These are phyloP conservation scores for Suillus paluster DNA, from an alignment of 768 basidiomycete species.

Conservation along the genomic window DNA sequence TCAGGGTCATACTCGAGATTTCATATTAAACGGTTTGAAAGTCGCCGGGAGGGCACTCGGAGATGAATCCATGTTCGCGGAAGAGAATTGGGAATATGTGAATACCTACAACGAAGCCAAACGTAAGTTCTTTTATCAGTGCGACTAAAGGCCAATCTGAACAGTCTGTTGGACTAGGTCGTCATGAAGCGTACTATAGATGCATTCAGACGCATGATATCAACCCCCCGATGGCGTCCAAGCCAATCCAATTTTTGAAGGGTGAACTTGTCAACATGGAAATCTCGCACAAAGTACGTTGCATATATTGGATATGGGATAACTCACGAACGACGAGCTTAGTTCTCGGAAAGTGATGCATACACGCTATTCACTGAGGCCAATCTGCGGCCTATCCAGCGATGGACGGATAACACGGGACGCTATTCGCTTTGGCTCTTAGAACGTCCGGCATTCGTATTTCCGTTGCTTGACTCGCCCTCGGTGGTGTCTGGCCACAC, in stretches of 20 bases:
- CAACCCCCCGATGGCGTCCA: constrained; percentile 47
- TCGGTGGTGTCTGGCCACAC: constrained; percentile 23
- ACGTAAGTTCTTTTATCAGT: constrained; percentile 38
- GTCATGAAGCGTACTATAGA: constrained; percentile 84
- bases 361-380: constrained; percentile 71
- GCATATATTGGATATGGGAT: background rate
- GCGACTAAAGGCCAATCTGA: background rate
- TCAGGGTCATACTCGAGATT: constrained; percentile 69
- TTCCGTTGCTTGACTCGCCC: constrained; percentile 62
- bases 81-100: constrained; percentile 77
- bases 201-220: constrained; percentile 66
- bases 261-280: constrained; percentile 88
- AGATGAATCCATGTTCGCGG: constrained; percentile 63
- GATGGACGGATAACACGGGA: constrained; percentile 77
- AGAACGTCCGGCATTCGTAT: constrained; percentile 82
- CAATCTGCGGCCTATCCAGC: constrained; percentile 81
- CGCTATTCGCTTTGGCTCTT: constrained; percentile 90
- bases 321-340: background rate
- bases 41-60: constrained; percentile 73
- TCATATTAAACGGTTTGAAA: constrained; percentile 87
- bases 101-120: constrained; percentile 58
- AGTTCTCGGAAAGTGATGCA: constrained; percentile 84
- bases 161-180: constrained; percentile 47
- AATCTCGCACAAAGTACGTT: constrained; percentile 78
- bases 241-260: constrained; percentile 57